Percentiles rank a stretch among this genome's conserved stretches.
Evolutionary conservation across 352 stramenopile genomes (phyloP).

Genomic region (Phytophthora sansomeana): DNA sequence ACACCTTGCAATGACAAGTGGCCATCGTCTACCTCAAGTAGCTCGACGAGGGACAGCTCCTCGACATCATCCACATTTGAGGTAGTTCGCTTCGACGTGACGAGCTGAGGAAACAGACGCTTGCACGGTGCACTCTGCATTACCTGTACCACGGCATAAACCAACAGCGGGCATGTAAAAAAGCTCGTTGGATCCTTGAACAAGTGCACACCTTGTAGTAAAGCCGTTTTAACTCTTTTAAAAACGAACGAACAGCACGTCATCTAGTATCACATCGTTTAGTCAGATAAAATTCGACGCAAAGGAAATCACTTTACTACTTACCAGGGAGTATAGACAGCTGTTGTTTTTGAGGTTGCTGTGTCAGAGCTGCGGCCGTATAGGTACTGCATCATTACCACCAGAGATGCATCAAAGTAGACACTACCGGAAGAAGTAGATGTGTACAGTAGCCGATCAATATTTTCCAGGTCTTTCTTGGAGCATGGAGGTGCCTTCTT

Average conservation of each 20-base stretch:
- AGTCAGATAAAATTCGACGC: too few species aligned
- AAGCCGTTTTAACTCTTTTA: too few species aligned
- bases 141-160: too few species aligned
- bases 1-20: neutral
- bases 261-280: too few species aligned
- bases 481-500: slow-evolving; percentile 19
- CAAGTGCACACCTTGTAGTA: too few species aligned
- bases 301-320: too few species aligned
- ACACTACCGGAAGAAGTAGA: slow-evolving; percentile 2
- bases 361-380: slow-evolving; percentile 14
- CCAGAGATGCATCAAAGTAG: slow-evolving; percentile 17
- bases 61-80: neutral
- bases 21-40: slow-evolving; percentile 7
- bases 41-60: slow-evolving; percentile 18
- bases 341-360: too few species aligned
- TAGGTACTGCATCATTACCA: slow-evolving; percentile 23
- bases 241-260: too few species aligned
- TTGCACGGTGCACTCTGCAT: slow-evolving; percentile 8
- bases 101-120: slow-evolving; percentile 23
- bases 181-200: too few species aligned
- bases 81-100: neutral
- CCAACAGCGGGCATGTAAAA: too few species aligned
- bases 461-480: slow-evolving; percentile 13
- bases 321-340: too few species aligned
- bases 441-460: slow-evolving; percentile 19